Percentiles rank a stretch among this genome's conserved stretches.
phyloP scores from a whole-genome alignment of 2,329 filamentous ascomycete species.

The Fonsecaea nubica region DNA sequence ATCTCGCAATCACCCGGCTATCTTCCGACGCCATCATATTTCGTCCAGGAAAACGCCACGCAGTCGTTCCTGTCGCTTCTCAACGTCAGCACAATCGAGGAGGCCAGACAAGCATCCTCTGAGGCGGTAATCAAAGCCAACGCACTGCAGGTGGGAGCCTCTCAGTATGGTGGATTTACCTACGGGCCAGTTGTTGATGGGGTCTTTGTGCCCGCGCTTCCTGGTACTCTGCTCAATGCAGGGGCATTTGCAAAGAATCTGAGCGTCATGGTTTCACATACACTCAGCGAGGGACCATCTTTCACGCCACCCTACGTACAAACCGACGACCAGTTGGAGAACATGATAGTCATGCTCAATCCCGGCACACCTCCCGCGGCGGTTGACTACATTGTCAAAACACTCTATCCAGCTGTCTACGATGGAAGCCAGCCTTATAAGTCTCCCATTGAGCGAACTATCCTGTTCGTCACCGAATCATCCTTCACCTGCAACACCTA shows the following conservation, averaged over 20 bases:
- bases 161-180: slow-evolving; percentile 52
- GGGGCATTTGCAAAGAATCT: slow-evolving; percentile 55
- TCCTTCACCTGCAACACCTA: slow-evolving; percentile 61
- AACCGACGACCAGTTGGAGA: slow-evolving; percentile 39
- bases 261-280: slow-evolving; percentile 55
- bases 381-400: slow-evolving; percentile 54
- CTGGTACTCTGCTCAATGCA: slow-evolving; percentile 51
- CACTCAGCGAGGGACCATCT: slow-evolving; percentile 50
- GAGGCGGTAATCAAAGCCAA: slow-evolving; percentile 53
- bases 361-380: slow-evolving; percentile 41
- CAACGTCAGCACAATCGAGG: slow-evolving; percentile 53
- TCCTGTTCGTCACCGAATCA: slow-evolving; percentile 53
- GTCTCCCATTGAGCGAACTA: slow-evolving; percentile 51
- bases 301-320: slow-evolving; percentile 49
- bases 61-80: slow-evolving; percentile 50
- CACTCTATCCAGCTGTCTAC: slow-evolving; percentile 60
- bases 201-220: slow-evolving; percentile 56
- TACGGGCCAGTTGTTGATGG: slow-evolving; percentile 59
- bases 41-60: slow-evolving; percentile 49
- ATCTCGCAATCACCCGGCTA: slow-evolving; percentile 55
- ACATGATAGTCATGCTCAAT: slow-evolving; percentile 37
- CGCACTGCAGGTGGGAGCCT: slow-evolving; percentile 48
- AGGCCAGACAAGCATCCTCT: slow-evolving; percentile 52
- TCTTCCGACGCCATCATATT: slow-evolving; percentile 45
- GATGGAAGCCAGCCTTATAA: slow-evolving; percentile 57